Conservation (phyloP, 371 early-diverging fungal genomes). For the Mortierella sp. region DNA sequence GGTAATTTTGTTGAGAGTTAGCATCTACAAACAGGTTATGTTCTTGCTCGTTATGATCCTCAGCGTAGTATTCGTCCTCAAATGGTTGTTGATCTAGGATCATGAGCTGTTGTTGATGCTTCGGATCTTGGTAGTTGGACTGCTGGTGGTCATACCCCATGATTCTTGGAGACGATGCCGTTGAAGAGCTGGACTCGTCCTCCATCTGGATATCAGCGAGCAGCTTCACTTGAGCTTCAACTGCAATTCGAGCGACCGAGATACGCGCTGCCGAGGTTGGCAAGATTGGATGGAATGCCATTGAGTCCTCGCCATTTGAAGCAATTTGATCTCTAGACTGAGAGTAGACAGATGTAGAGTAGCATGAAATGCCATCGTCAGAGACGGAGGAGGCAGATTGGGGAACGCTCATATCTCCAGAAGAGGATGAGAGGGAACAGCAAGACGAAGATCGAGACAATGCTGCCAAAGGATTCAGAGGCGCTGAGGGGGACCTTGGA, state of each 20-base stretch:
- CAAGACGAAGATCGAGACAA: slow-evolving; percentile 40
- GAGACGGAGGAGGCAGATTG: slow-evolving; percentile 14
- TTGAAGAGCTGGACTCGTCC: slow-evolving; percentile 17
- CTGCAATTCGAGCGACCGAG: slow-evolving; percentile 30
- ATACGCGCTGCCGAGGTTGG: slow-evolving; percentile 36
- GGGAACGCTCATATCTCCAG: slow-evolving; percentile 1
- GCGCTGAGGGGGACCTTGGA: slow-evolving; percentile 26
- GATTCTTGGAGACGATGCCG: slow-evolving; percentile 9
- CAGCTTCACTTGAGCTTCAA: slow-evolving; percentile 8
- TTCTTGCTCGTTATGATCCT: slow-evolving; percentile 7
- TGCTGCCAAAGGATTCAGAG: slow-evolving; percentile 10
- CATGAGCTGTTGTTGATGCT: slow-evolving; percentile 11
- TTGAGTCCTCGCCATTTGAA: background rate
- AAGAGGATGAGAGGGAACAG: slow-evolving; percentile 25
- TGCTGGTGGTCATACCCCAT: slow-evolving; percentile 5
- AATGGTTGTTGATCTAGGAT: background rate
- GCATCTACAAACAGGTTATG: background rate
- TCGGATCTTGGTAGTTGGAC: slow-evolving; percentile 13
- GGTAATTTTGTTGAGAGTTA: background rate
- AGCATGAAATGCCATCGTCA: slow-evolving; percentile 1
- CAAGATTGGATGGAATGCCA: slow-evolving; percentile 15
- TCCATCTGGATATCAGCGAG: background rate
- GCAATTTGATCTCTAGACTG: background rate
- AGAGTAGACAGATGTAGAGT: background rate
- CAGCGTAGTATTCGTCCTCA: slow-evolving; percentile 1